Percentiles rank a stretch among this genome's conserved stretches.
These are phyloP conservation scores for Torulaspora indica DNA, from an alignment of 805 yeast genomes.

Conservation along the genomic window DNA sequence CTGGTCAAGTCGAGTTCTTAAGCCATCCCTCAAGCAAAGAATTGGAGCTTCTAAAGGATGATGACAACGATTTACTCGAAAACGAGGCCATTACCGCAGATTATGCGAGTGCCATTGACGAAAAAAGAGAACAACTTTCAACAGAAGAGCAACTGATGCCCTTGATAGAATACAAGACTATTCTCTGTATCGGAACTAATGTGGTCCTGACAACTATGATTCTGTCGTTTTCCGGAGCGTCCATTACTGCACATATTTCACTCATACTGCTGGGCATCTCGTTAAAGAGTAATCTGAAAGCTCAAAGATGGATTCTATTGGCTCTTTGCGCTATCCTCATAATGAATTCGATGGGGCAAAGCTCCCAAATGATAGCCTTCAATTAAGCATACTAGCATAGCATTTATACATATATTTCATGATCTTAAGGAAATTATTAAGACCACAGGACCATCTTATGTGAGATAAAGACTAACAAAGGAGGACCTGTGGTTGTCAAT, in stretches of 20 bases:
- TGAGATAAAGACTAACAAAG: background rate
- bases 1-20: background rate
- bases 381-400: constrained; percentile 1
- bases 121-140: background rate
- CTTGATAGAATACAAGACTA: background rate
- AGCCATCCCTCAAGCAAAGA: background rate
- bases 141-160: background rate
- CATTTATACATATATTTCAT: background rate
- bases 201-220: background rate
- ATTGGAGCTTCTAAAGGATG: constrained; percentile 3
- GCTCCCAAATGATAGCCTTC: background rate
- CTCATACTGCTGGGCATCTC: constrained; percentile 16
- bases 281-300: constrained; percentile 1
- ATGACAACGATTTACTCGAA: background rate
- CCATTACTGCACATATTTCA: constrained; percentile 8
- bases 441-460: background rate
- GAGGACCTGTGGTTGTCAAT: background rate
- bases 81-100: background rate
- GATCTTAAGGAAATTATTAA: background rate
- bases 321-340: background rate
- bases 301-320: constrained; percentile 11
- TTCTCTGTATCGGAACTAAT: constrained; percentile 6
- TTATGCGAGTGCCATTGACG: background rate
- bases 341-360: background rate
- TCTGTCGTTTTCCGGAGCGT: constrained; percentile 1